Conservation (phyloP, 768 basidiomycete species). For the Suillus ampliporus region DNA sequence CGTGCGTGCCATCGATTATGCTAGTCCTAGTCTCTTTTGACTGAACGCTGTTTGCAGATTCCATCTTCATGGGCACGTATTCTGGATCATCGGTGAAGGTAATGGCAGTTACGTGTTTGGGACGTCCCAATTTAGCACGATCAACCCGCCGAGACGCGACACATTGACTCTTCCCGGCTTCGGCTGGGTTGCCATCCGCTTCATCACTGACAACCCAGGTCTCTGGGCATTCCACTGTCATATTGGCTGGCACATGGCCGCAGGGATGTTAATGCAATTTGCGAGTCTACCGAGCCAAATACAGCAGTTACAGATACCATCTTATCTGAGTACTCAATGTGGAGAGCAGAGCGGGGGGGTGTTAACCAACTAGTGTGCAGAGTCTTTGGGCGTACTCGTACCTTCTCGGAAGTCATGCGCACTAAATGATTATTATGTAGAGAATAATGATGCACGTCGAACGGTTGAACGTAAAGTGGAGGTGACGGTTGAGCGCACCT, state of each 20-base stretch:
- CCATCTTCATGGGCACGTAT: slow-evolving; percentile 46
- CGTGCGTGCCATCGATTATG: slow-evolving; percentile 22
- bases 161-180: slow-evolving; percentile 47
- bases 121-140: slow-evolving; percentile 34
- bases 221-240: slow-evolving; percentile 55
- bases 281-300: slow-evolving; percentile 43
- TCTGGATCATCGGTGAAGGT: slow-evolving; percentile 42
- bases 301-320: slow-evolving; percentile 40
- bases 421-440: not conserved
- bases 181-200: slow-evolving; percentile 44
- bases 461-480: slow-evolving; percentile 8
- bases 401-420: not conserved
- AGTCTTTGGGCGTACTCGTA: not conserved
- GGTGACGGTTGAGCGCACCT: slow-evolving; percentile 13
- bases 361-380: slow-evolving; percentile 24
- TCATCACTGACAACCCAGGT: slow-evolving; percentile 50
- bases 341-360: slow-evolving; percentile 34
- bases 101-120: slow-evolving; percentile 38
- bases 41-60: slow-evolving; percentile 28
- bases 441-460: not conserved
- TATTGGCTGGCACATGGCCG: slow-evolving; percentile 45
- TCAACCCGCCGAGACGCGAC: slow-evolving; percentile 48
- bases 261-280: slow-evolving; percentile 48
- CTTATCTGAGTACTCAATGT: slow-evolving; percentile 42
- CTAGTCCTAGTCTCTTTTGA: not conserved